These are phyloP conservation scores for Remersonia thermophila DNA, from an alignment of 2,329 filamentous ascomycete genomes.

Conservation along the genomic window DNA sequence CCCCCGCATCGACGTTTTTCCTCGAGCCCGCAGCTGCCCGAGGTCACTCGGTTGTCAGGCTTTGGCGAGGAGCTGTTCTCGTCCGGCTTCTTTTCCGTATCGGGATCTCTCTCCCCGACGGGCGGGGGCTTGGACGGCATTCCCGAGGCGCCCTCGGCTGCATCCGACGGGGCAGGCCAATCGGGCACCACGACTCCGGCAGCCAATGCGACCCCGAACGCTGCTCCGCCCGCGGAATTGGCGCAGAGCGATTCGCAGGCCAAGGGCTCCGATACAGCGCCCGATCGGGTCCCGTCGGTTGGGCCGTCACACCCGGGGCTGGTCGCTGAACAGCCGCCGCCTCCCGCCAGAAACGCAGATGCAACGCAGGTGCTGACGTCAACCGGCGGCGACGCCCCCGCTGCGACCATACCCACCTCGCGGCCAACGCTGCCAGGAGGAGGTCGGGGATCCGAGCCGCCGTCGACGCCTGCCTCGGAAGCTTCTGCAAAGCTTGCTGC, in stretches of 20 bases:
- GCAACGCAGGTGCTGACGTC: slow-evolving; percentile 6
- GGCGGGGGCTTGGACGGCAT: background rate
- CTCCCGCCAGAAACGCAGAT: too few species aligned
- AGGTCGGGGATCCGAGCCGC: slow-evolving; percentile 22
- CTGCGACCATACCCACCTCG: slow-evolving; percentile 1
- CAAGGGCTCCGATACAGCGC: too few species aligned
- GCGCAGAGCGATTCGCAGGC: too few species aligned
- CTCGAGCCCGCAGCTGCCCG: slow-evolving; percentile 45
- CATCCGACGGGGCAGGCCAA: too few species aligned
- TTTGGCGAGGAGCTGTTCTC: slow-evolving; percentile 49
- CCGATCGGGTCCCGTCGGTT: too few species aligned
- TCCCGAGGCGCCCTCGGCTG: background rate
- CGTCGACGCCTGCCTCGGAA: slow-evolving; percentile 13
- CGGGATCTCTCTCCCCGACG: slow-evolving; percentile 1
- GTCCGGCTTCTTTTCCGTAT: slow-evolving; percentile 16
- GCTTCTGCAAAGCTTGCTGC: slow-evolving; percentile 1
- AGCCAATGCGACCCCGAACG: too few species aligned
- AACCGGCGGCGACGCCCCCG: background rate
- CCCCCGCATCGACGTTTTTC: slow-evolving; percentile 27
- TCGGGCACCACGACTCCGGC: too few species aligned
- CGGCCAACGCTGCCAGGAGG: slow-evolving; percentile 22
- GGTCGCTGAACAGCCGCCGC: too few species aligned
- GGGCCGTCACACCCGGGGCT: too few species aligned
- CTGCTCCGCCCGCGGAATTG: too few species aligned
- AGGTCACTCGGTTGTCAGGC: slow-evolving; percentile 44